Evolutionary conservation across 2,329 filamentous ascomycete genomes (phyloP).

Genomic region (Aspergillus unguis): DNA sequence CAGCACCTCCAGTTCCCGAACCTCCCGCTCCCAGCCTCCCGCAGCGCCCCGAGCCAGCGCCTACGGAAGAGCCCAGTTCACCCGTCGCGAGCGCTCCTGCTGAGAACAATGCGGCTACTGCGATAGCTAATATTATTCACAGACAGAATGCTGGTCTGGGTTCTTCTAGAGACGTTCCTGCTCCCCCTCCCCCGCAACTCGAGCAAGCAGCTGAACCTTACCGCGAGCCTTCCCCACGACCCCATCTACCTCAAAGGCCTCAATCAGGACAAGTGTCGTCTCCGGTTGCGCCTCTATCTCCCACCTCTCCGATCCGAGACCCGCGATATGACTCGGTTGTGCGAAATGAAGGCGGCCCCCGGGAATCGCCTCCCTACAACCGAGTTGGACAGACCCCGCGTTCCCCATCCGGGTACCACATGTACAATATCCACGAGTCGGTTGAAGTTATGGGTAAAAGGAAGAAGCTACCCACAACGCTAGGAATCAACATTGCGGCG

Average conservation of each 20-base stretch:
- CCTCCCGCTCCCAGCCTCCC: slow-evolving; percentile 42
- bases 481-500: slow-evolving; percentile 88
- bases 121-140: slow-evolving; percentile 51
- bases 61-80: slow-evolving; percentile 26
- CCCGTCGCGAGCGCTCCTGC: slow-evolving; percentile 36
- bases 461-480: slow-evolving; percentile 96
- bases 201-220: slow-evolving; percentile 62
- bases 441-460: slow-evolving; percentile 93
- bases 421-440: slow-evolving; percentile 98
- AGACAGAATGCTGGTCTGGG: slow-evolving; percentile 36
- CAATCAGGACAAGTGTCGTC: slow-evolving; percentile 54
- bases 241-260: slow-evolving; percentile 62
- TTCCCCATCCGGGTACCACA: slow-evolving; percentile 78
- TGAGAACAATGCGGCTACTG: slow-evolving; percentile 55
- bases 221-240: slow-evolving; percentile 45
- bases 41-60: slow-evolving; percentile 25
- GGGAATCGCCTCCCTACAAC: slow-evolving; percentile 56
- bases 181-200: slow-evolving; percentile 36
- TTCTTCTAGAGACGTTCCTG: slow-evolving; percentile 29
- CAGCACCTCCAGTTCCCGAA: slow-evolving; percentile 26
- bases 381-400: slow-evolving; percentile 48
- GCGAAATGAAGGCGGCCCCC: slow-evolving; percentile 39
- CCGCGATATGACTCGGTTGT: slow-evolving; percentile 34
- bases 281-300: slow-evolving; percentile 54
- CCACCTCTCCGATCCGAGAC: slow-evolving; percentile 48